Evolutionary conservation across 2,329 filamentous ascomycete species (phyloP), one percentile per base, ranked within the genome.

Genomic region (Simplicillium sp.): DNA sequence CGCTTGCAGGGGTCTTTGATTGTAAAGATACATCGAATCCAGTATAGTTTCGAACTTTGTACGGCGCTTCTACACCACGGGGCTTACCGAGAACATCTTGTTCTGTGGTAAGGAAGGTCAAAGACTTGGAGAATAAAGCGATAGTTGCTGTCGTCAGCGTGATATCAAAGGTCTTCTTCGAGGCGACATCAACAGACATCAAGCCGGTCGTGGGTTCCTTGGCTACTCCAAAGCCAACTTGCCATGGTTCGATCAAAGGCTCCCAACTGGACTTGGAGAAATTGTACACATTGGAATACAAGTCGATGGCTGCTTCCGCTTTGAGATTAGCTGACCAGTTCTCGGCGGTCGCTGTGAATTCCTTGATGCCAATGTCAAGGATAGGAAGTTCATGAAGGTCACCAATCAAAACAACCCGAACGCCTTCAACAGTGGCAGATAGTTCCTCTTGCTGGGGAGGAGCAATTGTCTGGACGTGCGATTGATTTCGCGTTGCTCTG

Each of bases 181-280:
- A 98, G 34, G 84, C 84, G 2, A 95, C 67, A 42, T 97, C 89
- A 14, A 98, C 71, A 0, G 87, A 84, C 44, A 96, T 66, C 39
- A 84, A 71, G 31, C 90, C 85, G 0, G 82, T 85, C 34, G 77
- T 74, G 18, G 80, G 72, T 43, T 92, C 82, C 51, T 82, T 89
- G 1, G 85, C 80, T 58, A 97, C 78, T 47, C 94, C 87, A 50
- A 98, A 80, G 2, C 88, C 88, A n/a, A 97, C 71, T 49, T 90
- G 81, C 92, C 92, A 98, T 7, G 94, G 94, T 58, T 98, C 92
- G 18, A 98, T 79, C 29, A 98, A 66, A 3, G 92, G 92, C 59
- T 98, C 92, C 92, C 92, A 98, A 3, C 88, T 87, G 0, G 92
- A 98, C 60, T 98, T 98, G 12, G 92, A 92, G 64, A 98, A 98